Conservation (phyloP, 768 basidiomycete genomes). For the Leccinum incarnatum region DNA sequence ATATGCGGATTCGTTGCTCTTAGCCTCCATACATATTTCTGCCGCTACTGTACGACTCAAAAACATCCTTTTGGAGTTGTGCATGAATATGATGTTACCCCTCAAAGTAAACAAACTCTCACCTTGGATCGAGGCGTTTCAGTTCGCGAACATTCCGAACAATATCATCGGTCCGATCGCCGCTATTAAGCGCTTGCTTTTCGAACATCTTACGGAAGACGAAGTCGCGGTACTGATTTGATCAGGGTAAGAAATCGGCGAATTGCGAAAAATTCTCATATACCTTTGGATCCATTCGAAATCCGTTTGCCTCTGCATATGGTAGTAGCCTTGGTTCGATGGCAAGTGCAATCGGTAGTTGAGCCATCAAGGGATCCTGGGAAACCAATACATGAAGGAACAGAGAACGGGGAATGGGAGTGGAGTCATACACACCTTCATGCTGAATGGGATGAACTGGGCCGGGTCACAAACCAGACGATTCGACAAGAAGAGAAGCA, state of each 20-base stretch:
- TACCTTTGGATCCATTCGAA: conserved; percentile 76
- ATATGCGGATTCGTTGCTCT: conserved; percentile 67
- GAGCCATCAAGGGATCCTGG: conserved; percentile 76
- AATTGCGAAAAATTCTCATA: conserved; percentile 4
- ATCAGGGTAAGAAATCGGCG: conserved; percentile 11
- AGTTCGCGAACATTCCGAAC: conserved; percentile 69
- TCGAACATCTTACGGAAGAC: conserved; percentile 89
- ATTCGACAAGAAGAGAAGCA: conserved; percentile 7
- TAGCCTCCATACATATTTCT: conserved; percentile 80
- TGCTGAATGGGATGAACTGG: conserved; percentile 77
- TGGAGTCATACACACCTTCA: conserved; percentile 46
- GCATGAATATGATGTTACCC: conserved; percentile 2
- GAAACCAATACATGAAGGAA: conserved; percentile 5
- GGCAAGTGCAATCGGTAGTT: conserved; percentile 73
- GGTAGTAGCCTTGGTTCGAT: conserved; percentile 75
- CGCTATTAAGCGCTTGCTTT: conserved; percentile 45
- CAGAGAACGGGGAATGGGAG: not conserved
- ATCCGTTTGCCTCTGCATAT: conserved; percentile 69
- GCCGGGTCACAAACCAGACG: conserved; percentile 16
- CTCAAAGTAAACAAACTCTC: conserved; percentile 21
- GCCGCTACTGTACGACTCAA: conserved; percentile 80
- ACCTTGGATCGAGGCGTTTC: conserved; percentile 68
- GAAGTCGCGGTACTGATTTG: conserved; percentile 70
- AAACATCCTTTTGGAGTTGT: conserved; percentile 59
- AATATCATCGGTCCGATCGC: conserved; percentile 59